Percentiles rank a stretch among this genome's conserved stretches.
Conservation (phyloP, 2,329 filamentous ascomycete species). For the Neocucurbitaria cava region DNA sequence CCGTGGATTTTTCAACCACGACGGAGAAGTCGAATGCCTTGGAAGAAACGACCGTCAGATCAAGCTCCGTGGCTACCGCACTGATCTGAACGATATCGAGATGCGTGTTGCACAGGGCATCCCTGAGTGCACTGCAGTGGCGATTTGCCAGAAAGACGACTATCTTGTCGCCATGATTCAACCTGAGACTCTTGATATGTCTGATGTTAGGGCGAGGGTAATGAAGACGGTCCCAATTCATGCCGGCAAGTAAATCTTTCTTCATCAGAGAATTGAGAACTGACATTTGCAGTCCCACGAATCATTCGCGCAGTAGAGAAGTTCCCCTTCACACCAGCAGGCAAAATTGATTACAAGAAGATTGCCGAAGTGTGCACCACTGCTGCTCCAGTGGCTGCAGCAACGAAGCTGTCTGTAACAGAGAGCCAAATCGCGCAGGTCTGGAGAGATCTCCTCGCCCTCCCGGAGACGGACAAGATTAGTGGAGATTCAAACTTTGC, state of each 20-base stretch:
- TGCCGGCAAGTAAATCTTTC: constrained; percentile 5
- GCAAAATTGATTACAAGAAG: constrained; percentile 46
- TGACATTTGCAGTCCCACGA: constrained; percentile 21
- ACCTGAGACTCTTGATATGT: constrained; percentile 18
- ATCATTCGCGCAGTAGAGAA: constrained; percentile 26
- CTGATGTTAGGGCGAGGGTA: constrained; percentile 4
- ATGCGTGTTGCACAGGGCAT: constrained; percentile 23
- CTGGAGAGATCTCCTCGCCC: constrained; percentile 4
- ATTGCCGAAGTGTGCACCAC: constrained; percentile 15
- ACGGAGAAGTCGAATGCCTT: constrained; percentile 48
- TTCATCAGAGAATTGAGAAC: neutral
- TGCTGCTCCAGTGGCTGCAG: neutral
- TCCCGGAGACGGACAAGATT: neutral
- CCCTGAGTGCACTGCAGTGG: constrained; percentile 21
- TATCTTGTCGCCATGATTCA: constrained; percentile 39
- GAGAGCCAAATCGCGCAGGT: constrained; percentile 2
- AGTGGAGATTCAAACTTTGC: constrained; percentile 25
- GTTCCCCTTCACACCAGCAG: constrained; percentile 40
- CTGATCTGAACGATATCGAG: constrained; percentile 53
- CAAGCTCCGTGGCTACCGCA: constrained; percentile 48
- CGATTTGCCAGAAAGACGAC: constrained; percentile 30
- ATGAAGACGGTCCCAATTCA: constrained; percentile 16
- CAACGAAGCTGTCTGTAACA: neutral
- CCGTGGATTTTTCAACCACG: constrained; percentile 42
- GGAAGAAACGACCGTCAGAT: constrained; percentile 54